Evolutionary conservation across 2,329 filamentous ascomycete species (phyloP), one percentile per base, ranked within the genome.

Genomic region (Cladosporium halotolerans): DNA sequence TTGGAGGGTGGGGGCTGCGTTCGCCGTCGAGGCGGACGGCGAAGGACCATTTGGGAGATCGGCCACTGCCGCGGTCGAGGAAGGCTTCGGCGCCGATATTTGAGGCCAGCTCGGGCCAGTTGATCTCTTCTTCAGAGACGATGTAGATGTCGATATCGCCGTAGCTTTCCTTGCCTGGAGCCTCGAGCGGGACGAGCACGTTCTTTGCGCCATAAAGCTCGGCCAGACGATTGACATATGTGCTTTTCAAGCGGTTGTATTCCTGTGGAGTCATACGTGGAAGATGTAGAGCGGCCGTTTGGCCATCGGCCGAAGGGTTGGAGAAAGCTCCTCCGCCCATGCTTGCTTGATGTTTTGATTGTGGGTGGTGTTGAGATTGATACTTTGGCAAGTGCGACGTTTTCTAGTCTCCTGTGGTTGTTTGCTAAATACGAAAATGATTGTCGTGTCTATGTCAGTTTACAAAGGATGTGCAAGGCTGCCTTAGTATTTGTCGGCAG

Each of bases 101-200:
- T 3, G 56, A 54, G 1, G 66, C 67, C 8, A 83, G 62, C 1
- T 61, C 58, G 16, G 62, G 52, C 52, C 65, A 60, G 16, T 61
- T 57, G 13, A 65, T 44, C 7, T 42, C 19, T 8, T 31, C 45
- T 18, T 59, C 46, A 3, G 64, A 58, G 52, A 62, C 71, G 1
- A 88, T 76, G 1, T 89, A 68, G 55, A 91, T 75, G 68, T 93
- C 88, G 36, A 95, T 72, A 59, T 93, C 89, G 16, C 88, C 89
- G 62, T 82, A 79, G 60, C 83, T 79, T 0, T 59, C 40, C 68
- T 93, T 93, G 1, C 67, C 83, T 0, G 88, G 87, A 0, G 80
- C 85, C 59, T 89, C 85, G 28, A 85, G 79, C 0, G 86, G 83
- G 0, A 78, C 75, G 1, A 75, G 77, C 4, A 86, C 81, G 7